phyloP scores from a whole-genome alignment of 371 early-diverging fungal genomes.

The Mucor sp. region DNA sequence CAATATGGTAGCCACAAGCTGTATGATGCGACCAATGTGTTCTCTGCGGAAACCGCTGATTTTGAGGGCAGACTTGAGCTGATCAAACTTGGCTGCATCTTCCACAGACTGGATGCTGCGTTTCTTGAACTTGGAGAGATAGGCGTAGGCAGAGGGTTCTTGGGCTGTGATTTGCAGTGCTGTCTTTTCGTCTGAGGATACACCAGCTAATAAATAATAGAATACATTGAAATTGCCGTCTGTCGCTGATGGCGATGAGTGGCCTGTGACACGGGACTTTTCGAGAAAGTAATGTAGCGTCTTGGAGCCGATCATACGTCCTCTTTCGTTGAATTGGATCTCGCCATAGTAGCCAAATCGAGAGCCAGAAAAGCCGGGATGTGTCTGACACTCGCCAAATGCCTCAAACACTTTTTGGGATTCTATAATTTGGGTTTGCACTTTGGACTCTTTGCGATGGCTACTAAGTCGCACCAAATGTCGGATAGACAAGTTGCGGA shows the following conservation, averaged over 20 bases:
- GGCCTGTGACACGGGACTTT: conserved; percentile 68
- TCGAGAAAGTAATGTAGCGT: conserved; percentile 92
- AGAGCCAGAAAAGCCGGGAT: conserved; percentile 75
- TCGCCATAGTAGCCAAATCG: conserved; percentile 88
- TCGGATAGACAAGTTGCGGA: conserved; percentile 62
- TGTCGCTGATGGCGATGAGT: conserved; percentile 31
- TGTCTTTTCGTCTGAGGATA: conserved; percentile 41
- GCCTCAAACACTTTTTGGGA: conserved; percentile 77
- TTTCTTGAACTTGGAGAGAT: conserved; percentile 24
- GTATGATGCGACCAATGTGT: conserved; percentile 81
- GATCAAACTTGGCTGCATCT: conserved; percentile 57
- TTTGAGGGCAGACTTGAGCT: conserved; percentile 78
- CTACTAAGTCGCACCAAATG: conserved; percentile 74
- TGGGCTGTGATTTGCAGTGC: conserved; percentile 25
- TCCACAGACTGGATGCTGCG: conserved; percentile 22
- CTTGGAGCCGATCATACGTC: conserved; percentile 65
- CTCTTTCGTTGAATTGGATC: conserved; percentile 82
- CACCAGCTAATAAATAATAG: conserved; percentile 76
- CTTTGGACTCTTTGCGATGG: conserved; percentile 77
- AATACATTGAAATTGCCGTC: conserved; percentile 93
- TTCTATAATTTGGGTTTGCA: conserved; percentile 73
- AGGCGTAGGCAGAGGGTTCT: conserved; percentile 24
- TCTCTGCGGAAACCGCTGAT: conserved; percentile 79
- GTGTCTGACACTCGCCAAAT: conserved; percentile 82
- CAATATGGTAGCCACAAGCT: conserved; percentile 87